Evolutionary conservation across 305 asterid genomes (phyloP).

Genomic region (Fraxinus baroniana): DNA sequence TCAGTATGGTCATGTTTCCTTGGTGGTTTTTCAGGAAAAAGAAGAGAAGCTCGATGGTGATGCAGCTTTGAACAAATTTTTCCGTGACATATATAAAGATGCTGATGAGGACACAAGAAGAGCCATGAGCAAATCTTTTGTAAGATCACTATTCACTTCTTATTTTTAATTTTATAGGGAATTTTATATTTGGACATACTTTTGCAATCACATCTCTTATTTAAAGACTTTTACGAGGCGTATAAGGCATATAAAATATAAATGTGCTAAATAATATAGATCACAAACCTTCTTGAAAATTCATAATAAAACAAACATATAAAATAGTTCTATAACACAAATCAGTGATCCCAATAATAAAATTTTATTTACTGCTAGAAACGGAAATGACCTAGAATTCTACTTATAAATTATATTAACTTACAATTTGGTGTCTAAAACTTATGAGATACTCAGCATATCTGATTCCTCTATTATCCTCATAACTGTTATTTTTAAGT

Average conservation of each 20-base stretch:
- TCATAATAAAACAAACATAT: neutral
- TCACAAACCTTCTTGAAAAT: neutral
- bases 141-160: constrained; percentile 34
- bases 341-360: neutral
- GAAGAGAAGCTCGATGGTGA: constrained; percentile 97
- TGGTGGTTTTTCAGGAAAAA: constrained; percentile 63
- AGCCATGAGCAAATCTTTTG: constrained; percentile 98
- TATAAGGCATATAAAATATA: neutral
- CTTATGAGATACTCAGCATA: neutral
- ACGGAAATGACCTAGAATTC: neutral
- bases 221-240: neutral
- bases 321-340: neutral
- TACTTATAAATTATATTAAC: neutral
- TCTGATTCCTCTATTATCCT: neutral
- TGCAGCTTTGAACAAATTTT: constrained; percentile 92
- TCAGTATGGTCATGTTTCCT: neutral
- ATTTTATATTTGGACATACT: neutral
- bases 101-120: constrained; percentile 92
- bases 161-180: neutral
- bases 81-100: constrained; percentile 72
- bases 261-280: neutral
- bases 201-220: neutral
- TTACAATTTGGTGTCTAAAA: neutral
- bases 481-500: no score
- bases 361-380: neutral